Evolutionary conservation across 2,329 filamentous ascomycete species (phyloP), one percentile per base, ranked within the genome.

Genomic region (Didymella pomorum): DNA sequence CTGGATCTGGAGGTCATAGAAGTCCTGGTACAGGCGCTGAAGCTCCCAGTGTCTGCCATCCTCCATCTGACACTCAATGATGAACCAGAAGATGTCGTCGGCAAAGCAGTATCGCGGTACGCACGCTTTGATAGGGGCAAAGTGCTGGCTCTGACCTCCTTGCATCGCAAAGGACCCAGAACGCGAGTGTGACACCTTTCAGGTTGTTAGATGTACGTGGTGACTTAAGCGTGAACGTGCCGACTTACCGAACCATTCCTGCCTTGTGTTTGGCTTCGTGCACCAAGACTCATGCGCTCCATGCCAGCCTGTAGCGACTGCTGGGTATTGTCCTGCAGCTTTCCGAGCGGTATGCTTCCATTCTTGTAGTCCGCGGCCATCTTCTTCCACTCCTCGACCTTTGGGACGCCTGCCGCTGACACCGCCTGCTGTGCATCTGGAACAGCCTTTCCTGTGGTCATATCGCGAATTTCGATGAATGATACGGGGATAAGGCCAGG

Each of bases 341-440:
- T 96, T 66, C 95, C 95, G 41, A 99, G 82, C 0, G 93, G 94
- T 74, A 99, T 98, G 79, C 95, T 98, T 76, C 93, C 97, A 76
- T 98, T 97, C 82, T 99, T 99, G 80, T 99, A 99, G 64, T 97
- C 94, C 55, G 94, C 94, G 0, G 95, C 93, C 92, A 97, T 97
- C 80, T 96, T 96, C 82, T 99, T 99, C 95, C 95, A 99, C 71
- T 99, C 95, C 74, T 99, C 95, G 3, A 99, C 95, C 71, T 89
- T 90, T 12, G 95, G 95, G 8, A 99, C 93, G 20, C 94, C 93
- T 1, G 95, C 95, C 68, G 89, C 88, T 69, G 87, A 87, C 55
- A 99, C 92, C 1, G 95, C 94, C 28, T 93, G 93, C 25, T 91
- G 83, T 0, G 94, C 87, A 76, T 98, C 92, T 18, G 85, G 78